Evolutionary conservation across 441 rosid species (phyloP).

Genomic region (Populus hybrid): DNA sequence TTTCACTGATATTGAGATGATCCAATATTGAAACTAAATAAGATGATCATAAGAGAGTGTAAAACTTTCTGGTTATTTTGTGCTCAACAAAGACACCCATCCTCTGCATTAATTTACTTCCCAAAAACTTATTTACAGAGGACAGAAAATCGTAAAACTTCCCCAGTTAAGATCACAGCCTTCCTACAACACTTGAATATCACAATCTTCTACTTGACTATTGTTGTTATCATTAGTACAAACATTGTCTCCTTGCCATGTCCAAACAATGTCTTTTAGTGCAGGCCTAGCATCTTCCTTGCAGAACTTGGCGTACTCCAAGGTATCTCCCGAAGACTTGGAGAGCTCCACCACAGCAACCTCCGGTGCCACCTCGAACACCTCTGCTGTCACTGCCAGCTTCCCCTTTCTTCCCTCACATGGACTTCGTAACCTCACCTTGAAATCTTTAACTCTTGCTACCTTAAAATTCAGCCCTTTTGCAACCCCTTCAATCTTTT

Average conservation of each 20-base stretch:
- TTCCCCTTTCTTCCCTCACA: slow-evolving; percentile 78
- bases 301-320: slow-evolving; percentile 68
- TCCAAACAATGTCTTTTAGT: slow-evolving; percentile 82
- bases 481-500: slow-evolving; percentile 48
- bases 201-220: background rate
- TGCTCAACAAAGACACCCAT: background rate
- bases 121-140: slow-evolving; percentile 22
- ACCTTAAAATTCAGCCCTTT: slow-evolving; percentile 51
- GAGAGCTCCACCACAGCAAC: slow-evolving; percentile 72
- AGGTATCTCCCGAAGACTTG: slow-evolving; percentile 74
- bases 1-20: too few species aligned
- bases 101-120: background rate
- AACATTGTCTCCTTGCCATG: slow-evolving; percentile 76
- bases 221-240: slow-evolving; percentile 16
- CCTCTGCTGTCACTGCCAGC: slow-evolving; percentile 69
- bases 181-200: background rate
- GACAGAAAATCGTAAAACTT: background rate
- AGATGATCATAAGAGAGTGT: too few species aligned
- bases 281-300: slow-evolving; percentile 83
- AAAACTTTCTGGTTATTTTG: too few species aligned
- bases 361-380: slow-evolving; percentile 81
- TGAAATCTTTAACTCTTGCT: slow-evolving; percentile 49
- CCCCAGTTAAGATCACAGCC: background rate
- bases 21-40: too few species aligned
- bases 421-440: slow-evolving; percentile 45